Conservation (phyloP, 345 rosid species). For the Eucalyptus victrix region DNA sequence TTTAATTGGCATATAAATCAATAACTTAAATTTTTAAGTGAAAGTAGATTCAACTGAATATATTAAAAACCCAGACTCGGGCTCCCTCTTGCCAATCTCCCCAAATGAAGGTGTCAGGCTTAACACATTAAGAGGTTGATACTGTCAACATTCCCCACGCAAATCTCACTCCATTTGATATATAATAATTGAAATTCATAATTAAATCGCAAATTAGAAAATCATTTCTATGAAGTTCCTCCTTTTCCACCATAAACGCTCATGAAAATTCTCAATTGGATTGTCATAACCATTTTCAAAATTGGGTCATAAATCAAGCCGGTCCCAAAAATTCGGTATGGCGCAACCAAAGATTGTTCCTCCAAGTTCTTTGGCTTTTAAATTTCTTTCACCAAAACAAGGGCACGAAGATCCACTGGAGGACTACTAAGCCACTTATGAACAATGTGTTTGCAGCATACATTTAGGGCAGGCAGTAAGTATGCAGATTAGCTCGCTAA, state of each 20-base stretch:
- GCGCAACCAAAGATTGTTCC: not conserved
- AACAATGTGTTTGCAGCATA: not conserved
- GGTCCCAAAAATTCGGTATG: not conserved
- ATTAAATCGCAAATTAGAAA: not conserved
- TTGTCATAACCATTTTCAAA: not conserved
- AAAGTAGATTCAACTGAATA: no score
- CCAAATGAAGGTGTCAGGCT: accelerated
- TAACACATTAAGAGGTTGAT: not conserved
- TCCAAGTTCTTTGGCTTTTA: not conserved
- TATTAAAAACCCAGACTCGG: accelerated
- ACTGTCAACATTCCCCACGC: not conserved
- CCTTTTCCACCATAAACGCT: not conserved
- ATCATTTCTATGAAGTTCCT: not conserved
- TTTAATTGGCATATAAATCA: accelerated
- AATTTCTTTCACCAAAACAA: not conserved
- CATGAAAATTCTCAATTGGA: not conserved
- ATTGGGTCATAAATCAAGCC: not conserved
- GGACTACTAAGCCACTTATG: not conserved
- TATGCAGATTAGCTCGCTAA: not conserved
- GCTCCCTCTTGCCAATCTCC: not conserved
- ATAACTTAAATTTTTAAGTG: accelerated
- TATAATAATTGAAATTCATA: not conserved
- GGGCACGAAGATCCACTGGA: not conserved
- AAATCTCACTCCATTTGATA: not conserved
- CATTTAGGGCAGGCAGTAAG: not conserved